phyloP scores from a whole-genome alignment of 2,329 filamentous ascomycete species.

The Cryphonectria naterciae region DNA sequence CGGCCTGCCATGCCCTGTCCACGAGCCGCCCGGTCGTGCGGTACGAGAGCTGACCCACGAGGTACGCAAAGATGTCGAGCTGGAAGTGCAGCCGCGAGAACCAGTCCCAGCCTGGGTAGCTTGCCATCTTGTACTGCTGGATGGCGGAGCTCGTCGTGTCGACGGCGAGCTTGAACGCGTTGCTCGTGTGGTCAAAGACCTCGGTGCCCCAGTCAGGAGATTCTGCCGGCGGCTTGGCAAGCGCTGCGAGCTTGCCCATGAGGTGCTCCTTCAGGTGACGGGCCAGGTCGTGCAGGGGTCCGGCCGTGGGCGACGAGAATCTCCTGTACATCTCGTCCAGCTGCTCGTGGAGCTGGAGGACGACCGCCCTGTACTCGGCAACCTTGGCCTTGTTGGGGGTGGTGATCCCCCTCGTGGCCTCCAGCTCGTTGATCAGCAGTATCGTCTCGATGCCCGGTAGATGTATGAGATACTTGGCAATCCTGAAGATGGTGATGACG shows the following conservation, averaged over 20 bases:
- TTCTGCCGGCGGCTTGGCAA: slow-evolving; percentile 51
- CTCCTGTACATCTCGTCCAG: slow-evolving; percentile 52
- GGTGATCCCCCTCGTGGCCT: slow-evolving; percentile 33
- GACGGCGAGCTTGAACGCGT: slow-evolving; percentile 59
- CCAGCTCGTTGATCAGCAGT: slow-evolving; percentile 50
- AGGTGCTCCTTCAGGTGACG: slow-evolving; percentile 52
- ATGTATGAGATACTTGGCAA: slow-evolving; percentile 55
- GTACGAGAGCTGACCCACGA: slow-evolving; percentile 57
- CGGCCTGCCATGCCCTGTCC: slow-evolving; percentile 56
- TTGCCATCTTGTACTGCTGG: slow-evolving; percentile 47
- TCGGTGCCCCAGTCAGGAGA: slow-evolving; percentile 56
- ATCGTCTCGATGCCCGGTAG: slow-evolving; percentile 54
- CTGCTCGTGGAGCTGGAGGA: slow-evolving; percentile 48
- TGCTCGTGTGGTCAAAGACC: slow-evolving; percentile 53
- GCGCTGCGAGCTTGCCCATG: slow-evolving; percentile 52
- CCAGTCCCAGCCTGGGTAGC: slow-evolving; percentile 57
- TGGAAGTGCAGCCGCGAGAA: slow-evolving; percentile 60
- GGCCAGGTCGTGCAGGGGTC: slow-evolving; percentile 56
- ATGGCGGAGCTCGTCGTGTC: slow-evolving; percentile 53
- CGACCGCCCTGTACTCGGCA: slow-evolving; percentile 46
- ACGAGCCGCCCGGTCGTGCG: slow-evolving; percentile 54
- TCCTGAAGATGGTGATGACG: slow-evolving; percentile 53
- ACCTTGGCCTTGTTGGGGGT: slow-evolving; percentile 40
- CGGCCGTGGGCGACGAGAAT: slow-evolving; percentile 56
- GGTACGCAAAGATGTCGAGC: slow-evolving; percentile 58